Base-by-base conservation (phyloP, 2,329 filamentous ascomycete species). In the Colletotrichum somersetense region DNA sequence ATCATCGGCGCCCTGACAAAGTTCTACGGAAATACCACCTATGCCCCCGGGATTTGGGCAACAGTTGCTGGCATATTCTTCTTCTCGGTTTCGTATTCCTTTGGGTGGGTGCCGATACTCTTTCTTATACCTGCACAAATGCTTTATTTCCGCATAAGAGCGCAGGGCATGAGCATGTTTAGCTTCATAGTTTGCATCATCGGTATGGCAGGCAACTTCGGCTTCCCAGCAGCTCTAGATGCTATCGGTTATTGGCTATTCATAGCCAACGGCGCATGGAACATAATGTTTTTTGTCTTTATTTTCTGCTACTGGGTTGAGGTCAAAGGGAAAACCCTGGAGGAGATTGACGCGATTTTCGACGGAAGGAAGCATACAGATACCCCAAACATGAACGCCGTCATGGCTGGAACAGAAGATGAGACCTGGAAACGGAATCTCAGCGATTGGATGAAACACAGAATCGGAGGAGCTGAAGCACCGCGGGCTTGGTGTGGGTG, bases 161-260 rank as follows among this genome's bases (percentile, higher is more conserved):
- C 63, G n/a, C 16, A 44, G 33, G 63, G 63, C 26, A 66, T 66
- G 53, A 66, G 63, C 63, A 66, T 66, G 63, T 66, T 66, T 6
- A 66, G 63, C 40, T 58, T 66, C 16, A 35, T 66, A 0, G 16
- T 66, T 26, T 58, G 53, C 30, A 14, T 18, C 1, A 46, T 11
- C 16, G 63, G 63, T 11, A 66, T 48, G 5, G 53, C 52, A 12
- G 63, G 63, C 16, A 66, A 66, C n/a, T 66, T 66, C 2, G 63
- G 30, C 6, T 66, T 58, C n/a, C 53, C 53, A 4, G 30, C 40
- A 6, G 63, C 63, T 7, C n/a, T 66, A 5, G 40, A 66, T 18
- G 52, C 63, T 0, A 26, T 66, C 18, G 42, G 63, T 1, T 23
- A 66, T 14, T 66, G 53, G 63, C 6, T 66, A 2, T 66, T 58